Base-by-base conservation (phyloP, 192 early-diverging fungal species). In the Haplosporangium gracile region DNA sequence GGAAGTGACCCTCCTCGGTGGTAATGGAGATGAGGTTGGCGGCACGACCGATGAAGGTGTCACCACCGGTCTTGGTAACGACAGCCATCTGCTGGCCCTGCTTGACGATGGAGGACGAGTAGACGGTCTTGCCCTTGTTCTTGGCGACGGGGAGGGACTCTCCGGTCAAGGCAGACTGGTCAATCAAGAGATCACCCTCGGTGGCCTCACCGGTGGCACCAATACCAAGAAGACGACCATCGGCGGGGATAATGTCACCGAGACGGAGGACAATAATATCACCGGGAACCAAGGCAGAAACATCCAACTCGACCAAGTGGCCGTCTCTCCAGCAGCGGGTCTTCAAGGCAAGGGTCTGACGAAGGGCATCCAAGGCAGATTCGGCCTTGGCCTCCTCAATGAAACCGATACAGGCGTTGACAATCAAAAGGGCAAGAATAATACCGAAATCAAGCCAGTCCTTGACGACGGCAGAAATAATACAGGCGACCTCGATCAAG, bases 221-320 rank as follows among this genome's bases (percentile, higher is more conserved):
- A 75, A 96, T 90, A 42, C 95, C 95, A 24, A 96, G 88, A 76
- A 97, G 84, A 32, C 96, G 95, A 57, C 91, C 94, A 85, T 98
- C 97, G 38, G 97, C 97, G 40, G 97, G 97, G 72, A 98, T 89
- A 76, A 98, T 97, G 86, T 98, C 97, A 82, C 97, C 97, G 81
- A 97, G 92, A 83, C 97, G 96, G 60, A 98, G 91, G 9, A 95
- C 94, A 80, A 98, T 95, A 68, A 98, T 87, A 83, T 98, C 97
- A 75, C 97, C 97, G 45, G 97, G 97, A 70, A 98, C 97, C 73
- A 98, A 88, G 38, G 89, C 91, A 75, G 76, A 81, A 2, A 94
- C 93, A 81, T 96, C 94, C 8, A 97, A 83, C 81, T 97, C 95
- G 36, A 91, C 69, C 75, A 96, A 90, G 43, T 92, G 76, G 70